These are phyloP conservation scores for Aspergillus aculeatinus DNA, from an alignment of 2,329 filamentous ascomycete species.

Conservation along the genomic window DNA sequence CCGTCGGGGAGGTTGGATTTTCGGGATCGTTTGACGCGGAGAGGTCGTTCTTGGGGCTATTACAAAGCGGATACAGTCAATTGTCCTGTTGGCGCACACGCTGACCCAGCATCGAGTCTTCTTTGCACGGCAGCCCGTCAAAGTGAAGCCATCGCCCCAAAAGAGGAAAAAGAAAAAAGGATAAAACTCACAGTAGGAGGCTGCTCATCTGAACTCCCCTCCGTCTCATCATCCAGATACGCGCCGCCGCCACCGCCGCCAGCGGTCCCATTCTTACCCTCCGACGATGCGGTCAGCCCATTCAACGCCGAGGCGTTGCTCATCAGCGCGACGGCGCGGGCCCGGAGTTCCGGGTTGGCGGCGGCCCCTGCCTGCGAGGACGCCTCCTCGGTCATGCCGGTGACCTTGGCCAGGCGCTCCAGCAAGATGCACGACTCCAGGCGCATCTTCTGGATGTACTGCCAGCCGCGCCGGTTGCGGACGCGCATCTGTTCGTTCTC, in stretches of 20 bases:
- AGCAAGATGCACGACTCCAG: slow-evolving; percentile 54
- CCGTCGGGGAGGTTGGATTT: slow-evolving; percentile 35
- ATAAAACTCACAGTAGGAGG: slow-evolving; percentile 40
- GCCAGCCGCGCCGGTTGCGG: slow-evolving; percentile 74
- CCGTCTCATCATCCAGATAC: slow-evolving; percentile 44
- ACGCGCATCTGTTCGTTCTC: slow-evolving; percentile 82
- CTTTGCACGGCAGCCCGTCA: too few relatives aligned
- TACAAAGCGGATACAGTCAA: not conserved
- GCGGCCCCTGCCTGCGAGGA: slow-evolving; percentile 38
- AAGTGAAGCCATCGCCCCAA: not conserved
- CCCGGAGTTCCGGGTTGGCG: slow-evolving; percentile 37
- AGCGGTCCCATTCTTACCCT: slow-evolving; percentile 22
- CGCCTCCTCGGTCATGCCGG: slow-evolving; percentile 43
- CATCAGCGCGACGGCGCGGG: slow-evolving; percentile 36
- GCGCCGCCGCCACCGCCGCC: not conserved
- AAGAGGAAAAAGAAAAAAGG: not conserved
- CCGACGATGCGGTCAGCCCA: slow-evolving; percentile 18
- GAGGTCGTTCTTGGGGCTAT: slow-evolving; percentile 49
- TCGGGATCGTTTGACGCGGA: slow-evolving; percentile 45
- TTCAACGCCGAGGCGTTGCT: slow-evolving; percentile 27
- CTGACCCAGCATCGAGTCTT: too few relatives aligned
- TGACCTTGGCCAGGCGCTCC: slow-evolving; percentile 42
- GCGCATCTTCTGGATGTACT: slow-evolving; percentile 87
- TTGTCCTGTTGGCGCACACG: too few relatives aligned
- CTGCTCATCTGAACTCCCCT: slow-evolving; percentile 46